phyloP scores from a whole-genome alignment of 164 flowering plant species.

The Umbellularia californica region DNA sequence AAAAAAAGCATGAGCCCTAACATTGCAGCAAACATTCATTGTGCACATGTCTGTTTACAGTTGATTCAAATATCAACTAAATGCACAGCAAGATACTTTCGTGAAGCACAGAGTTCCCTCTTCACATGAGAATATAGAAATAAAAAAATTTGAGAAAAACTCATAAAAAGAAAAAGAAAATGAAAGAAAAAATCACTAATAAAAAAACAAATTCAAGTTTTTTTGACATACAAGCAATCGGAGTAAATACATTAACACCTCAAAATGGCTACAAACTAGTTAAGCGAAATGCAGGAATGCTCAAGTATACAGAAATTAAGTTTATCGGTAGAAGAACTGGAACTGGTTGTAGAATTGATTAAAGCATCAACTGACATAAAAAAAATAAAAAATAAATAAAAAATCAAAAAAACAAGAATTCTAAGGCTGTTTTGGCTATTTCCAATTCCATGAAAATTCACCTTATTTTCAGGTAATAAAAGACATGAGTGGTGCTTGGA shows the following conservation, averaged over 20 bases:
- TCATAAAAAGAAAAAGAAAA: too few species aligned
- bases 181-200: too few species aligned
- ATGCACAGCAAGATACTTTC: constrained; percentile 17
- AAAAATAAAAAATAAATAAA: neutral
- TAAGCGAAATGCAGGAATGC: too few species aligned
- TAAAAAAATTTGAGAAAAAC: too few species aligned
- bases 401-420: too few species aligned
- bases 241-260: too few species aligned
- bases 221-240: too few species aligned
- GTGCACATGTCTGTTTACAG: constrained; percentile 8
- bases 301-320: too few species aligned
- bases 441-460: neutral
- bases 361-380: neutral
- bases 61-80: constrained; percentile 12
- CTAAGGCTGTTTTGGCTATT: neutral
- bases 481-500: too few species aligned
- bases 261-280: too few species aligned
- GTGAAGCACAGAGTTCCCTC: constrained; percentile 19
- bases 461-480: too few species aligned
- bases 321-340: neutral
- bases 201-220: too few species aligned
- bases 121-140: constrained; percentile 16
- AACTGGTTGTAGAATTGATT: neutral
- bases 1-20: neutral
- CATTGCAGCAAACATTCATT: neutral